phyloP scores from a whole-genome alignment of 2,329 filamentous ascomycete genomes.

The Diatrype stigma region DNA sequence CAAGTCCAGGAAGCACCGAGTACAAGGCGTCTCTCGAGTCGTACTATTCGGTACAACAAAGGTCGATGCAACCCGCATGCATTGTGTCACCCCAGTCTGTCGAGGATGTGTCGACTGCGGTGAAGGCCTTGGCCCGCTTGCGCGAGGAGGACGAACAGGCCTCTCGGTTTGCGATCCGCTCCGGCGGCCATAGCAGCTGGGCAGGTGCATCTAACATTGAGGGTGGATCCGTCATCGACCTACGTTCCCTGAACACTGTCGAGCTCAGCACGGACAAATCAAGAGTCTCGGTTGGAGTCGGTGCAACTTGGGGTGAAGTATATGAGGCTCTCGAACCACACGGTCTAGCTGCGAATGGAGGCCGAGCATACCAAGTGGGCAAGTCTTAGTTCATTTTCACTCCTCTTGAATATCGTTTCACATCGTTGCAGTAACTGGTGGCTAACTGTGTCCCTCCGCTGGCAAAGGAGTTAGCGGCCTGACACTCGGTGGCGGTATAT shows the following conservation, averaged over 20 bases:
- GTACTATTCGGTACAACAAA: constrained; percentile 1
- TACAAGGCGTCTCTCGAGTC: constrained; percentile 1
- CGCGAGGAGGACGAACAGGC: constrained; percentile 6
- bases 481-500: constrained; percentile 12
- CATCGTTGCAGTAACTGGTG: neutral
- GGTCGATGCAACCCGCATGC: neutral
- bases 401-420: neutral
- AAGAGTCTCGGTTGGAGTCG: constrained; percentile 37
- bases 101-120: constrained; percentile 12
- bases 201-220: constrained; percentile 38
- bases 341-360: constrained; percentile 16
- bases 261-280: constrained; percentile 26
- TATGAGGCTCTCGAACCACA: constrained; percentile 35
- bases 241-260: constrained; percentile 36
- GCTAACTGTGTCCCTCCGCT: neutral
- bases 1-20: neutral
- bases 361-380: constrained; percentile 8
- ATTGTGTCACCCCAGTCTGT: constrained; percentile 3
- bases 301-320: constrained; percentile 40
- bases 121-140: constrained; percentile 19
- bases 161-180: constrained; percentile 43
- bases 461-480: constrained; percentile 7
- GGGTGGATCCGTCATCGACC: constrained; percentile 38
- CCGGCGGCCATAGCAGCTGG: constrained; percentile 49
- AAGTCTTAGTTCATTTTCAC: neutral